Evolutionary conservation across 2,329 filamentous ascomycete species (phyloP).

Genomic region (Colletotrichum zoysiae): DNA sequence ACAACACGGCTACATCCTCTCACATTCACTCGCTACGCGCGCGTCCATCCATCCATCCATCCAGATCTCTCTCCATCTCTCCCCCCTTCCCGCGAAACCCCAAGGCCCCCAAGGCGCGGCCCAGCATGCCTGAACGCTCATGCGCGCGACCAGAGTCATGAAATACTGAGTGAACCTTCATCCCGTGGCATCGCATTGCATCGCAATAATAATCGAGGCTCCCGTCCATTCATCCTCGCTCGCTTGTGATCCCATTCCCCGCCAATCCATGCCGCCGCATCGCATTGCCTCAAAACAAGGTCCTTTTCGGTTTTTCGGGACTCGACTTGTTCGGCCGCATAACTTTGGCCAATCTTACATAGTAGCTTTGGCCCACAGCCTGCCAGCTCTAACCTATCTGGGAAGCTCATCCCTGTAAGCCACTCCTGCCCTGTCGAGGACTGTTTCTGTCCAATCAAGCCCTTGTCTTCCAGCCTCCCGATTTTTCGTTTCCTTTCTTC

Average conservation of each 20-base stretch:
- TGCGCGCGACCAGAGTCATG: conserved; percentile 27
- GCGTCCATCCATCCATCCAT: neutral
- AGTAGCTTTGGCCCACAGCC: conserved; percentile 14
- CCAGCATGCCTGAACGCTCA: conserved; percentile 19
- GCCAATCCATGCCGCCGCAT: conserved; percentile 38
- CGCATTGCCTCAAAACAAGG: conserved; percentile 27
- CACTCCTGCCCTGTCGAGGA: neutral
- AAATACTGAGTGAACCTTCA: neutral
- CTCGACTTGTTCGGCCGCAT: conserved; percentile 26
- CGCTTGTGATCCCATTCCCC: conserved; percentile 19
- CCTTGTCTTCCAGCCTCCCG: conserved; percentile 6
- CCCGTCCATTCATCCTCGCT: conserved; percentile 24
- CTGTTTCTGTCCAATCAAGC: conserved; percentile 18
- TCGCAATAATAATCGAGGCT: conserved; percentile 16
- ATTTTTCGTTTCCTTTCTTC: conserved; percentile 4
- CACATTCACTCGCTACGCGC: neutral
- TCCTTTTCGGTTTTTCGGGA: conserved; percentile 13
- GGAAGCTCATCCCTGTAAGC: conserved; percentile 31
- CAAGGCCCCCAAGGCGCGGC: conserved; percentile 22
- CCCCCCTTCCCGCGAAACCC: conserved; percentile 5
- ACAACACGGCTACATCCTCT: conserved; percentile 32
- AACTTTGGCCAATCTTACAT: conserved; percentile 37
- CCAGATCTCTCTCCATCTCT: no score
- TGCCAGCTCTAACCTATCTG: conserved; percentile 12
- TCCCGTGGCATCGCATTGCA: conserved; percentile 19